phyloP scores from a whole-genome alignment of 345 rosid species.

The Jatropha curcas region DNA sequence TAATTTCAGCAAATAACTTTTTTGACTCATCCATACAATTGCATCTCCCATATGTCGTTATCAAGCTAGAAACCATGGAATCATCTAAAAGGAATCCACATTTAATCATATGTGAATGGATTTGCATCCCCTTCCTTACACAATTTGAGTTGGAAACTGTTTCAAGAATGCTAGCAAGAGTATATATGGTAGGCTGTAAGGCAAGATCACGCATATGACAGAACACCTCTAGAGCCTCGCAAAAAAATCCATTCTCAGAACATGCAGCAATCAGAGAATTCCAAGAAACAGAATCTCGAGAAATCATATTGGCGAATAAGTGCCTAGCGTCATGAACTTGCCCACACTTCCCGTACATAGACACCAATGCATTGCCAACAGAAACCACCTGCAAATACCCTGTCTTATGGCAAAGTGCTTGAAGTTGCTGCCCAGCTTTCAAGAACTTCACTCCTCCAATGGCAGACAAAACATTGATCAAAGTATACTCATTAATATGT shows the following conservation, averaged over 20 bases:
- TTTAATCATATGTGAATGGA: slow-evolving; percentile 38
- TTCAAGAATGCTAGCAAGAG: slow-evolving; percentile 37
- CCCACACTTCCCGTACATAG: slow-evolving; percentile 37
- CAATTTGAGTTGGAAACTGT: slow-evolving; percentile 31
- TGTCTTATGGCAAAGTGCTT: slow-evolving; percentile 35
- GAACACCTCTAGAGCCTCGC: slow-evolving; percentile 31
- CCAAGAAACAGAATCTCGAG: slow-evolving; percentile 44
- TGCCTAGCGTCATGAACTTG: slow-evolving; percentile 27
- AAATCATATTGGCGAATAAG: slow-evolving; percentile 31
- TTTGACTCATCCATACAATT: slow-evolving; percentile 25
- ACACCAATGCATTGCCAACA: slow-evolving; percentile 42
- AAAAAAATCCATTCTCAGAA: slow-evolving; percentile 34
- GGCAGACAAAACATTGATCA: slow-evolving; percentile 35
- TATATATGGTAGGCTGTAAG: slow-evolving; percentile 30
- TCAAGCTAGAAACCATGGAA: slow-evolving; percentile 38
- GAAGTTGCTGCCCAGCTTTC: slow-evolving; percentile 37
- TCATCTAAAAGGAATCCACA: slow-evolving; percentile 30
- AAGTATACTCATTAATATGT: slow-evolving; percentile 34
- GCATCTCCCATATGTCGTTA: slow-evolving; percentile 40
- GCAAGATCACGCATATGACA: slow-evolving; percentile 24
- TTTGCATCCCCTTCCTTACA: slow-evolving; percentile 29
- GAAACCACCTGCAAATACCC: slow-evolving; percentile 33
- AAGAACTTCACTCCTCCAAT: slow-evolving; percentile 25
- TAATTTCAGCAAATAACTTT: slow-evolving; percentile 29
- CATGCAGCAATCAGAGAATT: slow-evolving; percentile 44